Conservation (phyloP, 1,139 yeast species). For the Zhuliangozyma parablackwelliae region DNA sequence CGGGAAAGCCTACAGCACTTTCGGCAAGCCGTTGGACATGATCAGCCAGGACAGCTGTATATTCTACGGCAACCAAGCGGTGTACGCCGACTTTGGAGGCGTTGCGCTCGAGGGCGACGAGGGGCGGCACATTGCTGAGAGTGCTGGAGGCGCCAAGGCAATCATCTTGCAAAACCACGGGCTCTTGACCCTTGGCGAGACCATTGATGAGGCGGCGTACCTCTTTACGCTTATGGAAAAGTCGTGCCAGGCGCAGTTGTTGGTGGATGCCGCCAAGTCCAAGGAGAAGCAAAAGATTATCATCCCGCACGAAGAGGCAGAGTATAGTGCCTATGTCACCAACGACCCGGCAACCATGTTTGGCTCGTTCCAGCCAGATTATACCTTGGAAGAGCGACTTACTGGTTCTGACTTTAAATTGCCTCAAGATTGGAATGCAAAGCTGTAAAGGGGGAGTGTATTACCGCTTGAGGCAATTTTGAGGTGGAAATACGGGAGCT, state of each 20-base stretch:
- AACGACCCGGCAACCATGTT: conserved; percentile 61
- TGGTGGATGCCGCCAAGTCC: conserved; percentile 32
- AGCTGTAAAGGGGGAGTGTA: too few relatives aligned
- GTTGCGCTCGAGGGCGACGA: conserved; percentile 70
- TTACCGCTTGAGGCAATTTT: too few relatives aligned
- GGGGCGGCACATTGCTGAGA: conserved; percentile 61
- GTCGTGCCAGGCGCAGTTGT: conserved; percentile 64
- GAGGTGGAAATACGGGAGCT: too few relatives aligned
- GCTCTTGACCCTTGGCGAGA: conserved; percentile 64
- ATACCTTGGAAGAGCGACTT: conserved; percentile 16
- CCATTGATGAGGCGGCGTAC: conserved; percentile 80
- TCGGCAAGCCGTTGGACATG: conserved; percentile 73
- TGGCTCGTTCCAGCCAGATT: conserved; percentile 60
- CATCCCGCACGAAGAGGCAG: conserved; percentile 59
- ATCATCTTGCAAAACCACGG: conserved; percentile 76
- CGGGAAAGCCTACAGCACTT: conserved; percentile 71
- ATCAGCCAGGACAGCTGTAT: conserved; percentile 71
- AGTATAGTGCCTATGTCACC: conserved; percentile 53
- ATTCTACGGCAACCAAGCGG: conserved; percentile 61
- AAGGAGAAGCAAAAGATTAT: conserved; percentile 19
- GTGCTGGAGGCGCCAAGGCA: conserved; percentile 60
- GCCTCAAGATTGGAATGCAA: too few relatives aligned
- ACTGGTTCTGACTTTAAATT: conserved; percentile 5
- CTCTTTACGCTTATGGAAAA: conserved; percentile 64
- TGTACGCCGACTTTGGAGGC: conserved; percentile 69